Evolutionary conservation across 2,329 filamentous ascomycete species (phyloP).

Genomic region (Coleophoma cylindrospora): DNA sequence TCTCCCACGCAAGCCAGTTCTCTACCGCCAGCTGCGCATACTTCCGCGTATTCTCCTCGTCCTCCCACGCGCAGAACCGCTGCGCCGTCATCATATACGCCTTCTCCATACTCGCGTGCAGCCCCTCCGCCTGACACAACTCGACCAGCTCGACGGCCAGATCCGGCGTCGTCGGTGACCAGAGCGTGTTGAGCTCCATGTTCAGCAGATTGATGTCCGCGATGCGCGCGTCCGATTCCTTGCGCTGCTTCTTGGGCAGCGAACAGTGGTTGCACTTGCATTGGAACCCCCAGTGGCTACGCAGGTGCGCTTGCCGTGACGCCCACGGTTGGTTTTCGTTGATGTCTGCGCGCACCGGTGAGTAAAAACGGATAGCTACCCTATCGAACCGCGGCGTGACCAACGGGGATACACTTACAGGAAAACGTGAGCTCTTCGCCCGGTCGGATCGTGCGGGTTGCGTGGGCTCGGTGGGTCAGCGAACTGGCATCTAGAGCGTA

Average conservation of each 20-base stretch:
- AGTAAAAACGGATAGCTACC: too few relatives aligned
- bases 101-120: conserved; percentile 2
- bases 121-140: conserved; percentile 5
- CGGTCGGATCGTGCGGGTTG: conserved; percentile 4
- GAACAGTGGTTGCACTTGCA: conserved; percentile 7
- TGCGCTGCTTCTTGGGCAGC: neutral
- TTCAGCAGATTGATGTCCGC: neutral
- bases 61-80: conserved; percentile 6
- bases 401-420: neutral
- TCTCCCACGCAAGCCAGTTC: conserved; percentile 3
- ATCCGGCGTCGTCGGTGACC: neutral
- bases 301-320: conserved; percentile 1
- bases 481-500: conserved; percentile 8
- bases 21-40: conserved; percentile 3
- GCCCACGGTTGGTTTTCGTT: conserved; percentile 5
- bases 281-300: conserved; percentile 8
- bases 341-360: neutral
- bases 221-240: neutral
- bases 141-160: conserved; percentile 4
- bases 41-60: neutral
- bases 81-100: conserved; percentile 7
- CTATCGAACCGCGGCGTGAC: too few relatives aligned
- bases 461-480: conserved; percentile 8
- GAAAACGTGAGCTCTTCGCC: conserved; percentile 13
- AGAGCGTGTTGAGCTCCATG: neutral